Base-by-base conservation (phyloP, 331 rosid species). In the Rosa hybrid region DNA sequence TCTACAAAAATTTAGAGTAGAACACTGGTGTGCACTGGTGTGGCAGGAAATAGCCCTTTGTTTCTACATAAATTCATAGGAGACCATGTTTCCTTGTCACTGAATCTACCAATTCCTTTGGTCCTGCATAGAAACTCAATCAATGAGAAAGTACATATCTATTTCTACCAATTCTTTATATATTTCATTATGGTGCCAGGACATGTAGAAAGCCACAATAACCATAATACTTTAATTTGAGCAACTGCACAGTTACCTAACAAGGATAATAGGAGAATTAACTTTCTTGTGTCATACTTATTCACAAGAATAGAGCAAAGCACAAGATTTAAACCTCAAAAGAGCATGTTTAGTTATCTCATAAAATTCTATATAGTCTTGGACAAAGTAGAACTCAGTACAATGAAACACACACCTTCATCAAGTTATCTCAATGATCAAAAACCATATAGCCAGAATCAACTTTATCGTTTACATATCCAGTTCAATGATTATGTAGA, bases 11-110 rank as follows among this genome's bases (percentile, higher is more conserved):
- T 27, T 13, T 50, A 14, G 27, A 25, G 27, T 25, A 46, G 68
- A 51, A n/a, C 57, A 39, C 18, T 49, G 60, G 42, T 62, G 50
- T 25, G 27, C 27, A 25, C 27, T 25, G 27, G 27, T 25, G 27
- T 56, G 10, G 23, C 57, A 74, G 53, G 77, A 70, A 68, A 54
- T 17, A 53, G 70, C 54, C 74, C 14, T 72, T 51, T 49, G 39
- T 65, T 82, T 67, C 78, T 48, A 56, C 77, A 78, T 75, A 62
- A 70, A 34, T 7, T 91, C 91, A 94, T 46, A 94, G 97, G 45
- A 94, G 86, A 71, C 86, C 46, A 72, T 84, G 86, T 80, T 87
- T 92, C 64, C 97, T 94, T 2, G 97, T 92, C 84, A 94, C 92
- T 2, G 97, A 86, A 84, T 92, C 94, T 13, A 91, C 81, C 3